Percentiles rank a stretch among this genome's conserved stretches.
Conservation (phyloP, 1,284 basidiomycete species). For the Puccinia polysora region DNA sequence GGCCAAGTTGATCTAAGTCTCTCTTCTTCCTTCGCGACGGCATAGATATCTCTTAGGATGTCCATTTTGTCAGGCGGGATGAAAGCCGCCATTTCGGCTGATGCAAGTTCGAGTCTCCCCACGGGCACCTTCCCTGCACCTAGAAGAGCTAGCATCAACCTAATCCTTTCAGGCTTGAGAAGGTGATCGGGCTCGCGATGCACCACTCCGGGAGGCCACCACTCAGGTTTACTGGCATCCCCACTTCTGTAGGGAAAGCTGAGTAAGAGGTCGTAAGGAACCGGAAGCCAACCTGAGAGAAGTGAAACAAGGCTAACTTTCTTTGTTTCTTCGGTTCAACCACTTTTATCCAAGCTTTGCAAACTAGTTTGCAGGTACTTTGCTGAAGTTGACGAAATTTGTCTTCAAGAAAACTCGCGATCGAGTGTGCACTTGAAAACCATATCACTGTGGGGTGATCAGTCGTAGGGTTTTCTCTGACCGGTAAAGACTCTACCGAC, state of each 20-base stretch:
- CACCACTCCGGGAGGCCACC: constrained; percentile 58
- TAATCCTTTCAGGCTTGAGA: constrained; percentile 55
- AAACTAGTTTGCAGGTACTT: constrained; percentile 58
- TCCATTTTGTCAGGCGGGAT: constrained; percentile 56
- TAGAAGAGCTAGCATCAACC: constrained; percentile 56
- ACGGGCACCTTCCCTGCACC: constrained; percentile 54
- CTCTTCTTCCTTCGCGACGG: constrained; percentile 56
- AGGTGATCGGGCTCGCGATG: constrained; percentile 60
- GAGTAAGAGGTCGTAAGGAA: constrained; percentile 12
- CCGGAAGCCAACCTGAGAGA: constrained; percentile 3
- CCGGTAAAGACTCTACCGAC: not conserved
- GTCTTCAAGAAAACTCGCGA: constrained; percentile 51
- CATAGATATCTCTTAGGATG: constrained; percentile 57
- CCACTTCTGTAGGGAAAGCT: constrained; percentile 58
- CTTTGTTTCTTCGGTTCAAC: constrained; percentile 60
- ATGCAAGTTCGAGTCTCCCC: constrained; percentile 56
- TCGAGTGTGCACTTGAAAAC: constrained; percentile 20
- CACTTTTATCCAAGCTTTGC: constrained; percentile 59
- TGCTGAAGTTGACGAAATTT: constrained; percentile 56
- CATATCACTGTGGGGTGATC: constrained; percentile 44
- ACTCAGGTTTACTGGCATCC: constrained; percentile 56
- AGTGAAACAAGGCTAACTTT: constrained; percentile 48
- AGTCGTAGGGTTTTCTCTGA: constrained; percentile 24
- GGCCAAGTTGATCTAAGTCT: constrained; percentile 30
- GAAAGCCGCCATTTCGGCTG: constrained; percentile 56